Conservation (phyloP, 148 eudicot species). For the Mesembryanthemum crystallinum region DNA sequence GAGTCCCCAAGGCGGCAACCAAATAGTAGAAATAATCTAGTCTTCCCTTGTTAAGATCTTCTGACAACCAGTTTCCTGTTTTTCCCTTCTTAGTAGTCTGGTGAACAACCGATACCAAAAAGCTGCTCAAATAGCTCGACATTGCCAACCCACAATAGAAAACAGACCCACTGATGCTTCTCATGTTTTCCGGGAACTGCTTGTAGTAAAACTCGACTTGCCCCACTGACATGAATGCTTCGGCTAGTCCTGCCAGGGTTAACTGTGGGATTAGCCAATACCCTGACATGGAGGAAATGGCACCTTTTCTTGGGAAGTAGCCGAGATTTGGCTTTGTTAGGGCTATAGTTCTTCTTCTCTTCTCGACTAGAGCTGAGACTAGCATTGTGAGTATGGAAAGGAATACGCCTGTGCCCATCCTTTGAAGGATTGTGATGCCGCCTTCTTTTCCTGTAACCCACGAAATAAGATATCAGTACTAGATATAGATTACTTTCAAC, state of each 20-base stretch:
- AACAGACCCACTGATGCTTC: conserved; percentile 32
- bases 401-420: conserved; percentile 38
- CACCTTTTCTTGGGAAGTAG: not conserved
- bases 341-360: conserved; percentile 19
- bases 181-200: conserved; percentile 50
- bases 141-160: conserved; percentile 24
- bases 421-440: conserved; percentile 39
- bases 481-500: too few relatives aligned
- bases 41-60: conserved; percentile 45
- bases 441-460: conserved; percentile 16
- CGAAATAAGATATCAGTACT: not conserved
- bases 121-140: conserved; percentile 31
- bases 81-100: conserved; percentile 7
- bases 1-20: conserved; percentile 22
- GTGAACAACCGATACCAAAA: conserved; percentile 34
- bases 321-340: conserved; percentile 10
- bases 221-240: conserved; percentile 32
- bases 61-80: conserved; percentile 30
- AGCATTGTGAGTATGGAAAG: conserved; percentile 19
- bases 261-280: conserved; percentile 38
- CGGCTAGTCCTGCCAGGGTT: conserved; percentile 32
- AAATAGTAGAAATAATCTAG: conserved; percentile 40
- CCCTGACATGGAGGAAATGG: conserved; percentile 21
- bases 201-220: conserved; percentile 34
- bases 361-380: conserved; percentile 29